A percentile compares a stretch with the other conserved stretches of the same genome.
Conservation (phyloP, 2,329 filamentous ascomycete genomes). For the Xylaria arbuscula region DNA sequence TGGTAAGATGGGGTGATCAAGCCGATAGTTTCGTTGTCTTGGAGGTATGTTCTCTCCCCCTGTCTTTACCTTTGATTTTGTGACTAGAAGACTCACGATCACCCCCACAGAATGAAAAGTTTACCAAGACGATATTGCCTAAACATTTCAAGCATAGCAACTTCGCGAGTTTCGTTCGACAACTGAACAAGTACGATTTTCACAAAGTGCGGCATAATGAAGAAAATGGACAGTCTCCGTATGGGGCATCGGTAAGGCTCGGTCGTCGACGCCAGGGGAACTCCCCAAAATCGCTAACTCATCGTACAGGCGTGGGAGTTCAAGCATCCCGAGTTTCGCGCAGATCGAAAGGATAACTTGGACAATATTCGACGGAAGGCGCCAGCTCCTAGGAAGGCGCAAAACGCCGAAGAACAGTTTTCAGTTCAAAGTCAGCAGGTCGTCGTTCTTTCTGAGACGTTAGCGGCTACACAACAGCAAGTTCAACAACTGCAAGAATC, state of each 20-base stretch:
- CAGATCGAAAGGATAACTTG: constrained; percentile 93
- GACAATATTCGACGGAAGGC: constrained; percentile 98
- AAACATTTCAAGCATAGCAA: constrained; percentile 90
- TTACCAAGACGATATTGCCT: constrained; percentile 82
- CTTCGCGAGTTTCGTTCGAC: constrained; percentile 81
- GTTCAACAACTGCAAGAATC: constrained; percentile 87
- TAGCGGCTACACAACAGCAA: constrained; percentile 91
- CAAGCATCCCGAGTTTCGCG: constrained; percentile 95
- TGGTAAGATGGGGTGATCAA: constrained; percentile 95
- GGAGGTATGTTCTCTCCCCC: constrained; percentile 73
- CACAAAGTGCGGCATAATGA: constrained; percentile 93
- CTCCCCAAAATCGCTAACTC: constrained; percentile 46
- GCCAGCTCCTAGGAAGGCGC: constrained; percentile 84
- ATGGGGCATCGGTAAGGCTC: constrained; percentile 77
- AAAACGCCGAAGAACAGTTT: constrained; percentile 74
- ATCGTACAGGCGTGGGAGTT: constrained; percentile 85
- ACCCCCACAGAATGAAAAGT: constrained; percentile 83
- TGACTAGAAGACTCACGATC: constrained; percentile 39
- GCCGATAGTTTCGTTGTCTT: constrained; percentile 97
- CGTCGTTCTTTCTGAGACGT: constrained; percentile 85
- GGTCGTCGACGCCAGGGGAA: constrained; percentile 30
- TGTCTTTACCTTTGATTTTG: not conserved
- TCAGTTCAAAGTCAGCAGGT: constrained; percentile 83
- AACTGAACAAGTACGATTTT: constrained; percentile 84
- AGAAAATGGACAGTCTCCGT: constrained; percentile 82